Evolutionary conservation across 164 flowering plant species (phyloP).

Genomic region (Liquidambar formosana): DNA sequence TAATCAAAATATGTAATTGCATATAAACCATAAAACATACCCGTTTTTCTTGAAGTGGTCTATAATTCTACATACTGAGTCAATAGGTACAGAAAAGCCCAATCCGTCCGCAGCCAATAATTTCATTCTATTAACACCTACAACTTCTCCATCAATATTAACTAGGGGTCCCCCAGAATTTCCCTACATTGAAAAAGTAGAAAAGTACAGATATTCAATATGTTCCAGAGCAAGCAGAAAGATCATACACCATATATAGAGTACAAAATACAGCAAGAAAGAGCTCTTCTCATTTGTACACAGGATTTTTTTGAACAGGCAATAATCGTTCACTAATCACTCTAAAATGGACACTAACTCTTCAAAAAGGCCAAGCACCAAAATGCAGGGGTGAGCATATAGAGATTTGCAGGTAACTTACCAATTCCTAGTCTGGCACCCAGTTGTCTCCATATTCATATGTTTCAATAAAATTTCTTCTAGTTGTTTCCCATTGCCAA

Average conservation of each 20-base stretch:
- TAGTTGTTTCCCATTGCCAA: neutral
- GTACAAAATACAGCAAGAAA: neutral
- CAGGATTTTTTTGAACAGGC: neutral
- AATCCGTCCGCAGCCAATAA: slow-evolving; percentile 74
- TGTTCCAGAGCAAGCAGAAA: neutral
- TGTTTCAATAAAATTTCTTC: neutral
- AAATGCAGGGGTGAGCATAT: neutral
- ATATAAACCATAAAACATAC: slow-evolving; percentile 33
- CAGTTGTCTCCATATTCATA: neutral
- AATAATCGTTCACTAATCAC: neutral
- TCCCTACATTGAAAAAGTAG: slow-evolving; percentile 45
- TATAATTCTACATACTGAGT: slow-evolving; percentile 67
- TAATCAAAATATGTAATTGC: neutral
- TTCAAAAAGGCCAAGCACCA: no score
- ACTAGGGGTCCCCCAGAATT: slow-evolving; percentile 97
- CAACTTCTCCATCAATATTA: slow-evolving; percentile 88
- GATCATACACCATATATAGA: neutral
- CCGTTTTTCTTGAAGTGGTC: slow-evolving; percentile 84
- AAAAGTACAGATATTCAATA: neutral
- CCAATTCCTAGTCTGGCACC: neutral
- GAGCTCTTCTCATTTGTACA: neutral
- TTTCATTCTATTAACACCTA: slow-evolving; percentile 87
- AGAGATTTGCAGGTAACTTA: neutral
- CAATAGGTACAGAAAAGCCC: slow-evolving; percentile 84
- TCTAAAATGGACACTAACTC: no score